These are phyloP conservation scores for Fusarium fujikuroi DNA, from an alignment of 2,329 filamentous ascomycete genomes.

Conservation along the genomic window DNA sequence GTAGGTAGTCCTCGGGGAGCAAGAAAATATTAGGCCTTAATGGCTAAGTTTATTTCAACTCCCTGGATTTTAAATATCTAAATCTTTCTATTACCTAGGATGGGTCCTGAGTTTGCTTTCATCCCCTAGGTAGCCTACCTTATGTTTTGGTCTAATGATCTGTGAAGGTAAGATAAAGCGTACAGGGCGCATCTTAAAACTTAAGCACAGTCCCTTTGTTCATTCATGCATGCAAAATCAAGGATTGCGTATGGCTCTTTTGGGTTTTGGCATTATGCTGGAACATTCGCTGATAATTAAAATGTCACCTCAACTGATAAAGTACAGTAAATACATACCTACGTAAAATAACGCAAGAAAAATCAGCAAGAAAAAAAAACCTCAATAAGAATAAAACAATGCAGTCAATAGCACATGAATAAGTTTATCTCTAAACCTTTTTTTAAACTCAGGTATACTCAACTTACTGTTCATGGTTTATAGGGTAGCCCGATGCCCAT, in stretches of 20 bases:
- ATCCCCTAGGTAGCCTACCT: neutral
- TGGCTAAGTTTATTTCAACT: no score
- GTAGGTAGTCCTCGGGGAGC: neutral
- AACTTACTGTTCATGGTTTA: neutral
- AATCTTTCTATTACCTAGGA: neutral
- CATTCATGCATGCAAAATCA: neutral
- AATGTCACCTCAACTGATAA: neutral
- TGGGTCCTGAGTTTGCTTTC: neutral
- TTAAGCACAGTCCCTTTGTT: neutral
- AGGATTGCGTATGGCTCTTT: neutral
- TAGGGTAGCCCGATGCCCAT: neutral
- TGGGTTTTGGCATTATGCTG: neutral
- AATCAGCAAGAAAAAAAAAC: neutral
- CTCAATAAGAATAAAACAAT: neutral
- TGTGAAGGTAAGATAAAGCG: neutral
- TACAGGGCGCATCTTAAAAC: neutral
- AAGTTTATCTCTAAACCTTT: neutral
- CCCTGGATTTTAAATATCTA: neutral
- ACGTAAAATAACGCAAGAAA: no score
- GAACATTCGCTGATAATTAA: constrained; percentile 2
- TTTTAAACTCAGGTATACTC: neutral
- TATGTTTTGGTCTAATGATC: no score
- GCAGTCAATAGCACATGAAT: neutral
- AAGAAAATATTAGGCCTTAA: neutral
- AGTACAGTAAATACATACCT: neutral